phyloP scores from a whole-genome alignment of 805 yeast species.

The Yarrowia yakushimensis region DNA sequence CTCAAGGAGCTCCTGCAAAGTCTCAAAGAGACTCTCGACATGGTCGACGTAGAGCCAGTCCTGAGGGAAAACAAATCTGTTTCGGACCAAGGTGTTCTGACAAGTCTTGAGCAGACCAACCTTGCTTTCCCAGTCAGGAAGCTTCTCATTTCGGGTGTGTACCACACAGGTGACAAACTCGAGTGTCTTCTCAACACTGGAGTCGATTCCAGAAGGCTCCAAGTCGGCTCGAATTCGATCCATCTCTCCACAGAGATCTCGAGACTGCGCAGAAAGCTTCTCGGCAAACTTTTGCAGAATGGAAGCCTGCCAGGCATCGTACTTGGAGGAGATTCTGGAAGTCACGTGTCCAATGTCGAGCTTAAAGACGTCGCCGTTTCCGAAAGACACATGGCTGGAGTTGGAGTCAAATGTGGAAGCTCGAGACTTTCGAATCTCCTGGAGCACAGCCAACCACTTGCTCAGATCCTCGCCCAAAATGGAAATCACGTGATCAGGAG shows the following conservation, averaged over 20 bases:
- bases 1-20: constrained; percentile 43
- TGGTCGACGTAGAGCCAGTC: constrained; percentile 66
- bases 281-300: constrained; percentile 44
- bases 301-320: constrained; percentile 56
- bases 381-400: constrained; percentile 43
- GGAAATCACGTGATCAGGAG: constrained; percentile 42
- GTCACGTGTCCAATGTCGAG: constrained; percentile 55
- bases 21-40: constrained; percentile 47
- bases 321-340: constrained; percentile 49
- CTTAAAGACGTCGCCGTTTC: constrained; percentile 35
- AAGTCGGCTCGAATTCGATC: constrained; percentile 38
- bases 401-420: constrained; percentile 49
- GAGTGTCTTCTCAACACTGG: constrained; percentile 42
- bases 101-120: constrained; percentile 36
- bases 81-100: constrained; percentile 44
- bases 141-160: constrained; percentile 31
- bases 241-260: constrained; percentile 38
- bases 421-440: constrained; percentile 45
- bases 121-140: constrained; percentile 31
- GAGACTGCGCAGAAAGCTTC: constrained; percentile 39
- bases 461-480: constrained; percentile 40
- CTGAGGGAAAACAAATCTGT: constrained; percentile 48
- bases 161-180: constrained; percentile 43
- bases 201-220: constrained; percentile 40
- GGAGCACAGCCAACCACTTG: constrained; percentile 49